Base-by-base conservation (phyloP, 352 stramenopile species). In the Albugo candida region DNA sequence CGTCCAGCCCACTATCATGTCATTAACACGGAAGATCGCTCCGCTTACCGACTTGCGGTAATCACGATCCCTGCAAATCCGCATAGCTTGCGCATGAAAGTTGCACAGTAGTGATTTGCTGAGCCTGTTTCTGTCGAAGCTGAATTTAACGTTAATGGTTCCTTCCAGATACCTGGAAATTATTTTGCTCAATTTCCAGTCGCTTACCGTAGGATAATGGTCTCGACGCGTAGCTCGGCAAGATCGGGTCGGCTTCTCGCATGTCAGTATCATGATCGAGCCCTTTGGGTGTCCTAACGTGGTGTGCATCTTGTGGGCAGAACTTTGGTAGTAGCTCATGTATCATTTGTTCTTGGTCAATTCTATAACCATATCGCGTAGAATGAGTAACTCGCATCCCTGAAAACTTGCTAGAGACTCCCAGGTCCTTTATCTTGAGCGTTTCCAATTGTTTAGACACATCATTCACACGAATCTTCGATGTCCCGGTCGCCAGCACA, bases 361-460 rank as follows among this genome's bases (percentile, higher is more conserved):
- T 11, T 0, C 36, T 6, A 41, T 56, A 65, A 0, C 45, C 55
- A 1, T 35, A 1, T 0, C 19, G 12, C 0, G 36, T 34, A 16
- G 55, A 41, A 21, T 60, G 59, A 0, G 16, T 13, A 0, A 70
- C 45, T 0, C 55, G 16, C 37, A 66, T 66, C 3, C 59, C 60
- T 1, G 69, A 19, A 36, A 63, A 64, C 5, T 63, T 61, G 24
- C 41, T 27, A 0, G 31, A 54, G 1, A 14, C 20, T 0, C 60
- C 60, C 0, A 65, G 43, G 18, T 63, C 51, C 44, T 73, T 70
- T 5, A 73, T 16, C 3, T 56, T 41, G 0, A 64, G 50, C 12
- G 14, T 11, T 0, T 0, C 10, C 24, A 65, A 48, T 18, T 45
- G 1, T n/a, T 4, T 14, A 37, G 53, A 53, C 46, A 62, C 58